Base-by-base conservation (phyloP, 352 stramenopile species). In the Pythium dissimile region DNA sequence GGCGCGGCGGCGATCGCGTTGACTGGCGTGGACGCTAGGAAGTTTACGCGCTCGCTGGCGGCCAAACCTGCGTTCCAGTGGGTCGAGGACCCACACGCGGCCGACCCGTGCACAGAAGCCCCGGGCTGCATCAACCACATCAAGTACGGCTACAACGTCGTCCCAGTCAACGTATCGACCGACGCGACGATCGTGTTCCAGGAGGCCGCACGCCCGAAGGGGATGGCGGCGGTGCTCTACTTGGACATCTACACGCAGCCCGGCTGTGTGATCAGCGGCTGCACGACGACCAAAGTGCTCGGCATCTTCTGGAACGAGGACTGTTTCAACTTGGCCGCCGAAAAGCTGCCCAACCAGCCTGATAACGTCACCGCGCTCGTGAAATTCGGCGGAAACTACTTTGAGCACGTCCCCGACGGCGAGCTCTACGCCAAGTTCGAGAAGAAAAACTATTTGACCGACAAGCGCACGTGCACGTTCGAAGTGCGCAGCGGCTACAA, bases 361-460 rank as follows among this genome's bases (percentile, higher is more conserved):
- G 75, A 82, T 32, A 69, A 67, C 21, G 52, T 58, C 21, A 73
- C 64, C 16, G 64, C 66, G 8, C 51, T 62, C 28, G 70, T 84
- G 27, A 55, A 77, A 57, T 85, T 82, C 67, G 75, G 75, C 18
- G 75, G 75, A 27, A 79, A 79, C 42, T 85, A 82, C 60, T 85
- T 80, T 54, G 72, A 80, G 43, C 63, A 80, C 35, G n/a, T 82
- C 23, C 75, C 75, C 0, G 54, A 49, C n/a, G 70, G 75, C 11
- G 72, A 82, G 38, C 71, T 85, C 39, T 85, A 83, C 57, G 66
- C 73, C 58, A 82, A 80, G 47, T 85, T 66, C 44, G 75, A 83
- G 45, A 55, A 55, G n/a, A 71, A 62, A 28, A 86, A 86, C 66
- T 73, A 72, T 50, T 56, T 86, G 16, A 80, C 73, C 35, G 51